These are phyloP conservation scores for Cladosporium austrohemisphaericum DNA, from an alignment of 2,329 filamentous ascomycete species.

Conservation along the genomic window DNA sequence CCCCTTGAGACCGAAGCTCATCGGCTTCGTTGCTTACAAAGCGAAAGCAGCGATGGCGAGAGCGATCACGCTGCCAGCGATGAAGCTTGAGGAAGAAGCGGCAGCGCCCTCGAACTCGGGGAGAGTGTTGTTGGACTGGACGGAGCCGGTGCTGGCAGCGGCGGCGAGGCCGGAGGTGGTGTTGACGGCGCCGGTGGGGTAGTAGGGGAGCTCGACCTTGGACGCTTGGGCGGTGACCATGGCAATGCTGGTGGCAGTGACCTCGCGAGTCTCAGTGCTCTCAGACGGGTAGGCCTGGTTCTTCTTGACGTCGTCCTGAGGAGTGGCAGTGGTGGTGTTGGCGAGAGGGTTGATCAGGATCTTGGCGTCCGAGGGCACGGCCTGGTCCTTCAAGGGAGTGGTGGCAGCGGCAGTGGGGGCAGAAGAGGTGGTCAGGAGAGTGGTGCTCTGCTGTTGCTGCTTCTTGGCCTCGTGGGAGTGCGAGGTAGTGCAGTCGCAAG, in stretches of 20 bases:
- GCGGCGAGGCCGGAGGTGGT: neutral
- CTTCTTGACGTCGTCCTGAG: neutral
- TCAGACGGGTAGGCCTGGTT: neutral
- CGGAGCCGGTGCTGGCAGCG: neutral
- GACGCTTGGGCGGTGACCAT: neutral
- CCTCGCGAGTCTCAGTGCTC: neutral
- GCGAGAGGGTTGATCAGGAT: constrained; percentile 7
- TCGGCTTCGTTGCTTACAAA: too few species aligned
- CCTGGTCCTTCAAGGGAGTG: neutral
- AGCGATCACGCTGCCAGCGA: constrained; percentile 7
- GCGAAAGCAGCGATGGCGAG: constrained; percentile 6
- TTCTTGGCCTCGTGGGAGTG: neutral
- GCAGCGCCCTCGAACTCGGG: constrained; percentile 12
- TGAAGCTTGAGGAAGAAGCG: constrained; percentile 4
- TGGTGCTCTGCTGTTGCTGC: neutral
- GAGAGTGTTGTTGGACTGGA: constrained; percentile 8
- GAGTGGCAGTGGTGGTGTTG: constrained; percentile 3
- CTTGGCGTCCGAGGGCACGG: neutral
- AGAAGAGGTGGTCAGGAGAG: neutral
- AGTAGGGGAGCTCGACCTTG: neutral
- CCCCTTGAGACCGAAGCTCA: too few species aligned
- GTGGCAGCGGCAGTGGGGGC: neutral
- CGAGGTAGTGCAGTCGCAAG: neutral
- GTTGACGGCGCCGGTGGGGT: constrained; percentile 5
- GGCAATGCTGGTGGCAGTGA: neutral